Evolutionary conservation across 208 protist species (phyloP).

Genomic region (Wallacemonas sp.): DNA sequence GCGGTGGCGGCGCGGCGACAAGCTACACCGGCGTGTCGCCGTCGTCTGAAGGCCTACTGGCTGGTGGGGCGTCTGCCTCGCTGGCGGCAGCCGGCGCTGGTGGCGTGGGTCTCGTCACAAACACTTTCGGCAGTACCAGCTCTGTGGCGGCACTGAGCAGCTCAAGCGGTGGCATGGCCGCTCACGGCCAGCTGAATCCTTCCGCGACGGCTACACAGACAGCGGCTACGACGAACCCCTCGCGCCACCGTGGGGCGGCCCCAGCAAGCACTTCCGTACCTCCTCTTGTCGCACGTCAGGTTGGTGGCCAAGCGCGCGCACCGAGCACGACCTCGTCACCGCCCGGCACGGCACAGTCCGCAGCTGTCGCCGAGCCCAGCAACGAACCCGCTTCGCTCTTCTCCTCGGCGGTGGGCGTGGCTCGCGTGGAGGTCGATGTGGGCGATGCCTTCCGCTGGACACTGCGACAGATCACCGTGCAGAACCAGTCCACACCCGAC

Average conservation of each 20-base stretch:
- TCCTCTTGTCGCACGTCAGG: not conserved
- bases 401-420: constrained; percentile 26
- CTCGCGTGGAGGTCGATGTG: not conserved
- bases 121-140: not conserved
- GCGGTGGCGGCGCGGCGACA: not conserved
- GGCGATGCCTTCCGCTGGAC: constrained; percentile 6
- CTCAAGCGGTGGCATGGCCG: not conserved
- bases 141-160: not conserved
- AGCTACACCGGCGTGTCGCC: too few relatives aligned
- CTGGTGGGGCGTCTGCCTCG: too few relatives aligned
- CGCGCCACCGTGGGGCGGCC: not conserved
- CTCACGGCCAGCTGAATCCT: not conserved
- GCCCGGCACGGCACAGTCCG: not conserved
- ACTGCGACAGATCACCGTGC: constrained; percentile 1
- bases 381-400: constrained; percentile 38
- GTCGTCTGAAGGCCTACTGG: too few relatives aligned
- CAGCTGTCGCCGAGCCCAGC: too few relatives aligned
- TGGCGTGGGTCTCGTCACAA: not conserved
- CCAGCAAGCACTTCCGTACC: not conserved
- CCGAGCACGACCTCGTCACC: not conserved
- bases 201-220: too few relatives aligned
- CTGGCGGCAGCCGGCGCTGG: not conserved
- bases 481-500: constrained; percentile 14
- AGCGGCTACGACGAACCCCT: too few relatives aligned
- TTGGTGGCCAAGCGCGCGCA: not conserved